Conservation (phyloP, 768 basidiomycete species). For the Collybiopsis confluens region DNA sequence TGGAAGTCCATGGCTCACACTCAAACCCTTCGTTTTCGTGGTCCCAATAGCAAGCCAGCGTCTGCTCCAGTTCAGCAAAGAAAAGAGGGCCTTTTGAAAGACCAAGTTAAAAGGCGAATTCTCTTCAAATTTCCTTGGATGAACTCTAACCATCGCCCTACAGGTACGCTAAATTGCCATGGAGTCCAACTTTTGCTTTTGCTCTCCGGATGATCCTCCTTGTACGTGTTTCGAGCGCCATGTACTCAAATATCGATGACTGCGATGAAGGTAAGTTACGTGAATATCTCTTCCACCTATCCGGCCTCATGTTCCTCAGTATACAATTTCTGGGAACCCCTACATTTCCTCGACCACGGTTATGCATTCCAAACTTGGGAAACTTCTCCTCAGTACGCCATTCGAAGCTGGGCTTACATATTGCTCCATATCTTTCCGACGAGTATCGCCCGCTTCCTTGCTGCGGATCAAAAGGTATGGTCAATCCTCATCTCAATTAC, state of each 20-base stretch:
- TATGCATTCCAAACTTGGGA: conserved; percentile 99
- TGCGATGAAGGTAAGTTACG: conserved; percentile 84
- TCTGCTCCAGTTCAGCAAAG: conserved; percentile 23
- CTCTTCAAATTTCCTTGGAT: background rate
- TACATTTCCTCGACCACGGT: conserved; percentile 85
- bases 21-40: conserved; percentile 49
- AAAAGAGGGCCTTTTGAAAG: conserved; percentile 73
- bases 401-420: conserved; percentile 94
- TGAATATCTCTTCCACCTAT: background rate
- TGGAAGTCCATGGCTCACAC: background rate
- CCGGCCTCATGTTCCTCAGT: conserved; percentile 42
- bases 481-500: background rate
- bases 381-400: conserved; percentile 83
- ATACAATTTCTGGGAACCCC: conserved; percentile 98
- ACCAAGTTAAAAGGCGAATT: conserved; percentile 68
- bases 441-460: conserved; percentile 48
- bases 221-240: conserved; percentile 76
- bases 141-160: conserved; percentile 9
- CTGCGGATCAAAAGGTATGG: conserved; percentile 71
- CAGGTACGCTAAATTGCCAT: conserved; percentile 73
- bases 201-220: conserved; percentile 84
- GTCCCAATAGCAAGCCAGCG: conserved; percentile 33
- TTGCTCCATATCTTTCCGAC: conserved; percentile 72
- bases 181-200: conserved; percentile 78
- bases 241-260: conserved; percentile 94